Percentiles rank a stretch among this genome's conserved stretches.
Evolutionary conservation across 2,329 filamentous ascomycete genomes (phyloP).

Genomic region (Rutstroemia sp.): DNA sequence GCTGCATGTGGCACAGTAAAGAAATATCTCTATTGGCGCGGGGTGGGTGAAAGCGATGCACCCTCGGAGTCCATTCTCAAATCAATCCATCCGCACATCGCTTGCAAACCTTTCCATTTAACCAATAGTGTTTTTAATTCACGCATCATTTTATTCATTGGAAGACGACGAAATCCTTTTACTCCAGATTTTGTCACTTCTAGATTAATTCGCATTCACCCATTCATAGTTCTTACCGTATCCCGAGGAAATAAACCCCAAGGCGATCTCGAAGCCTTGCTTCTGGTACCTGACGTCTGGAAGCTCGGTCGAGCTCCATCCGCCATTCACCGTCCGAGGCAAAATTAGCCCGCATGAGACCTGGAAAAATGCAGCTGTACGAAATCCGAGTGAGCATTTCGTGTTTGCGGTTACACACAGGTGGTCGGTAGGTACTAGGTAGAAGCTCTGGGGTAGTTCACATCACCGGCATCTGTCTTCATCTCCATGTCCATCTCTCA

Average conservation of each 20-base stretch:
- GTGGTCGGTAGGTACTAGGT: too few species aligned
- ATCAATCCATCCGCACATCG: not conserved
- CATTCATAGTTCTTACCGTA: slow-evolving; percentile 7
- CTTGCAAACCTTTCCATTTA: not conserved
- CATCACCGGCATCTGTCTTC: too few species aligned
- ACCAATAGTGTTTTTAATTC: not conserved
- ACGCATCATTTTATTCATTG: slow-evolving; percentile 3
- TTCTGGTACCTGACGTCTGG: slow-evolving; percentile 8
- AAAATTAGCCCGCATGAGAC: not conserved
- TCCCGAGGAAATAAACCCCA: not conserved
- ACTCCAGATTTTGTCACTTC: not conserved
- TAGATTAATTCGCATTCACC: not conserved
- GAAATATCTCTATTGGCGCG: not conserved
- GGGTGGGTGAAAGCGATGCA: not conserved
- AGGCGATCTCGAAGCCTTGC: not conserved
- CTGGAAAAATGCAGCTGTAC: too few species aligned
- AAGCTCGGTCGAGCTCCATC: not conserved
- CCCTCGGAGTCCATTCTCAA: not conserved
- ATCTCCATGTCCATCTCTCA: too few species aligned
- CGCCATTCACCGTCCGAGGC: slow-evolving; percentile 2
- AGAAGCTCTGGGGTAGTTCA: too few species aligned
- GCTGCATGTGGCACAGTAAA: slow-evolving; percentile 2
- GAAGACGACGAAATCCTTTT: not conserved
- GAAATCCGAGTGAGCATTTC: too few species aligned
- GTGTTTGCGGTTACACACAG: too few species aligned